A percentile compares a stretch with the other conserved stretches of the same genome.
Evolutionary conservation across 768 basidiomycete genomes (phyloP).

Genomic region (Naganishia onofrii): DNA sequence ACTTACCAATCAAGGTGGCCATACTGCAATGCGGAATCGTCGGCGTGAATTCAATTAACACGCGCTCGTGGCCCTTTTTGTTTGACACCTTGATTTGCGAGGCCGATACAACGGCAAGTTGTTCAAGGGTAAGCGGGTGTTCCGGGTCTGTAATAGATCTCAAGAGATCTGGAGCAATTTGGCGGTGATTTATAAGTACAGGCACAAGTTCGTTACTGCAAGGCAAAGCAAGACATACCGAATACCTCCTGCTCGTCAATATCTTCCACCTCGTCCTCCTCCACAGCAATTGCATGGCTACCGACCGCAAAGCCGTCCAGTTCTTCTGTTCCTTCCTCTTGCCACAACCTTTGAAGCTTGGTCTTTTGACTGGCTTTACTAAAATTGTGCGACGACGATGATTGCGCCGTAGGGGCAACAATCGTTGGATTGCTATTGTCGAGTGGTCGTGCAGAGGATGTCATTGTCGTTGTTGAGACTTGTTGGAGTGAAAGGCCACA

Average conservation of each 20-base stretch:
- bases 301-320: constrained; percentile 56
- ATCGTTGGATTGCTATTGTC: constrained; percentile 87
- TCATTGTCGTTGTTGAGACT: background rate
- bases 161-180: constrained; percentile 67
- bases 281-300: constrained; percentile 36
- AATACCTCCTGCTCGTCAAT: constrained; percentile 93
- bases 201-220: background rate
- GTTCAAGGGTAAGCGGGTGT: constrained; percentile 85
- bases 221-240: constrained; percentile 57
- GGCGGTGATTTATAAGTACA: background rate
- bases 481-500: too few relatives aligned
- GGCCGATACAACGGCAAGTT: constrained; percentile 88
- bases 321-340: constrained; percentile 47
- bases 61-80: constrained; percentile 59
- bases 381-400: constrained; percentile 36
- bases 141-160: constrained; percentile 92
- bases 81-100: constrained; percentile 68
- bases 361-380: constrained; percentile 50
- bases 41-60: constrained; percentile 90
- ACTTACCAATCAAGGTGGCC: constrained; percentile 88
- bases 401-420: constrained; percentile 55
- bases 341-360: constrained; percentile 34
- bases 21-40: constrained; percentile 97
- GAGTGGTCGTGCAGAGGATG: constrained; percentile 41
- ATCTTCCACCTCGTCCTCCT: constrained; percentile 48